Base-by-base conservation (phyloP, 345 rosid species). In the Gossypium herbaceum region DNA sequence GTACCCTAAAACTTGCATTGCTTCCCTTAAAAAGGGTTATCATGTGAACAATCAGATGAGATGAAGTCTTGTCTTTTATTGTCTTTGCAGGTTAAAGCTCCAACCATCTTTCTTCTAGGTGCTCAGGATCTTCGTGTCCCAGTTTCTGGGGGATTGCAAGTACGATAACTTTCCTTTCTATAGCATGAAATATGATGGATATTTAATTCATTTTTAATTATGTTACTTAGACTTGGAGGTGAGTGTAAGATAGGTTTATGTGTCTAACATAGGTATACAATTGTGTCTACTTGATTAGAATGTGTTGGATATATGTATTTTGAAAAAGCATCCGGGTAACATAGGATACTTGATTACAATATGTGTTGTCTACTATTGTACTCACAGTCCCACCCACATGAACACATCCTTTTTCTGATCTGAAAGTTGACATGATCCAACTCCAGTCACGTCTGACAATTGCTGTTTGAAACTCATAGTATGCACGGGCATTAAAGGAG, bases 121-220 rank as follows among this genome's bases (percentile, higher is more conserved):
- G 86, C 91, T 73, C 79, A 85, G 71, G 99, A 95, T 88, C 97
- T 90, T 12, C 98, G 97, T 29, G 97, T 95, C 77, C 97, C 98
- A 2, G 79, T 83, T 57, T 86, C 97, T 60, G 88, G 88, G 70
- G 98, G 97, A 76, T 71, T 93, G 74, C 99, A 91, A 79, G 98
- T 91, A 83, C 86, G 88, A 72, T 74, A 67, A 22, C 10, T 11
- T 67, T 56, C 66, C 71, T 29, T 68, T 80, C 71, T 29, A 73
- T 9, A 51, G 12, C 47, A 9, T 48, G 50, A 47, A 56, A 20
- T n/a, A 51, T 16, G 44, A 20, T 73, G 68, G 16, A 29, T 39
- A 15, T 56, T 27, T 25, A 12, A 15, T 48, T 43, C 60, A 12
- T 25, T 51, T 20, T 58, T 43, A 59, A 58, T 59, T 12, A 60